Base-by-base conservation (phyloP, 345 rosid species). In the Toxicodendron radicans region DNA sequence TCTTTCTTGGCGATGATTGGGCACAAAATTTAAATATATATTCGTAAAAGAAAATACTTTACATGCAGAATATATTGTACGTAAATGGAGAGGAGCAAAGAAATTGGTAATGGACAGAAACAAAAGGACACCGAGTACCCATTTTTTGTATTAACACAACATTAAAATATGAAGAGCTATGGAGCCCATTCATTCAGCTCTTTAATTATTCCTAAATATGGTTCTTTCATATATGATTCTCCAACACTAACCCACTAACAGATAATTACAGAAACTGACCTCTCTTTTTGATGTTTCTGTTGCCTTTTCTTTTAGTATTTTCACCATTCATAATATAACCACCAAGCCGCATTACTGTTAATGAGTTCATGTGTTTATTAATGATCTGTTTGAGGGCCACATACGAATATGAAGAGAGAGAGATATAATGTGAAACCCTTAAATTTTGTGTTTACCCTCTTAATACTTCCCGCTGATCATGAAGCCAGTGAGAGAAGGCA, bases 401-500 rank as follows among this genome's bases (percentile, higher is more conserved):
- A n/a, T n/a, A n/a, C n/a, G n/a, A n/a, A n/a, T n/a, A n/a, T n/a
- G n/a, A n/a, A n/a, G n/a, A n/a, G n/a, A n/a, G n/a, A n/a, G n/a
- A n/a, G n/a, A n/a, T n/a, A n/a, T n/a, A n/a, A n/a, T n/a, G n/a
- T n/a, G n/a, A n/a, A n/a, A 27, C 30, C 30, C 45, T 14, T 16
- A 32, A 33, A 61, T 30, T 32, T 18, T 6, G 20, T 7, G 16
- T 16, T 51, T 23, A 70, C 30, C 56, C 66, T 60, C 49, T 49
- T 61, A 58, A 20, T 58, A 48, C 33, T 43, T 23, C 54, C n/a
- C 8, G 53, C 9, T 45, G 67, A 16, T 51, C 18, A 48, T 12
- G 16, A 75, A 89, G 58, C 89, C 87, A 89, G 12, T 45, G 66
- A 0, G 84, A 51, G 88, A 89, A 89, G 54, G 65, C 83, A 43